Base-by-base conservation (phyloP, 2,329 filamentous ascomycete genomes). In the Penicillium sp. region DNA sequence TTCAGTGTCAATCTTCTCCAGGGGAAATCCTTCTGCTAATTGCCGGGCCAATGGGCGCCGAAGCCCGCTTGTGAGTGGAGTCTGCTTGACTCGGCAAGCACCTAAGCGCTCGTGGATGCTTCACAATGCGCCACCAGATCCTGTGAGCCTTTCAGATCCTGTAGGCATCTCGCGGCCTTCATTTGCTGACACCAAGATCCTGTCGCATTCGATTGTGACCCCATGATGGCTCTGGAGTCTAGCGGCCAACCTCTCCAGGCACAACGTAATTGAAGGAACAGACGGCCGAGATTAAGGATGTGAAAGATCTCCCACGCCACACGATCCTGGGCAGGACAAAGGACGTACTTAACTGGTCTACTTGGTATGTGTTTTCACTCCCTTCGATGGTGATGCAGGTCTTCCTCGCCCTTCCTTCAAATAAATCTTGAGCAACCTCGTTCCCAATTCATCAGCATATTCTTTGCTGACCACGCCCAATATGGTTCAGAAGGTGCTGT, bases 401-500 rank as follows among this genome's bases (percentile, higher is more conserved):
- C 15, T 36, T 36, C 33, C 3, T 21, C 33, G 8, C 17, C 13
- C 17, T 8, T 23, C 20, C 10, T 23, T 18, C 34, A 3, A 33
- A 40, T 4, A 13, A 3, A 27, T 9, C 3, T 41, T 9, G 29
- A 12, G 12, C 13, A 12, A 32, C 12, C 13, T 32, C n/a, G 4
- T n/a, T 5, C 8, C 24, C 9, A 29, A 7, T 3, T n/a, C n/a
- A 3, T 42, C 17, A 29, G n/a, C 1, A 15, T 15, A 12, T 15
- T 7, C 42, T 17, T 20, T 26, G 24, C 33, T 40, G 17, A 37
- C 15, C 32, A 50, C 42, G 36, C 23, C 15, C 29, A 49, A 23
- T 36, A 64, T 61, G 55, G 15, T 58, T 47, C 32, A 33, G 17
- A 57, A 58, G 39, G 30, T 54, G 7, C 42, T 64, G n/a, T 46